Evolutionary conservation across 768 basidiomycete species (phyloP).

Genomic region (Rhizopogon rudus): DNA sequence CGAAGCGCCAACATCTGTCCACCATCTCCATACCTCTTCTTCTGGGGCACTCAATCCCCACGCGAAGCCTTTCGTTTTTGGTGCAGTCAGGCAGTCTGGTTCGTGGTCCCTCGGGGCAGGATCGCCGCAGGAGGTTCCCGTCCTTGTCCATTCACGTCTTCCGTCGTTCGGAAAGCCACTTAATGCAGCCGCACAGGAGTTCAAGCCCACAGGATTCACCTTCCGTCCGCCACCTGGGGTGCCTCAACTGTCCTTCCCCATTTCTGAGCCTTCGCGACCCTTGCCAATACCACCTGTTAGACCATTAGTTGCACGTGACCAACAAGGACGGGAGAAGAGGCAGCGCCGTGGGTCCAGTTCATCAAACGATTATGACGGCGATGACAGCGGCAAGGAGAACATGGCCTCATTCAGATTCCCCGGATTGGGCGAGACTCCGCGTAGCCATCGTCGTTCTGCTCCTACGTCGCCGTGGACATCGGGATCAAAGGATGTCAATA

Average conservation of each 20-base stretch:
- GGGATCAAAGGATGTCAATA: conserved; percentile 17
- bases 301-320: conserved; percentile 16
- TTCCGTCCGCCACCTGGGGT: conserved; percentile 69
- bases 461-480: conserved; percentile 34
- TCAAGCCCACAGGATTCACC: conserved; percentile 73
- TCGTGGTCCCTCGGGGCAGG: conserved; percentile 27
- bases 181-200: conserved; percentile 75
- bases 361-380: conserved; percentile 27
- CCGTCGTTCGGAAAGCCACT: conserved; percentile 61
- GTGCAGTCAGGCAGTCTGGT: conserved; percentile 32
- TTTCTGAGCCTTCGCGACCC: conserved; percentile 29
- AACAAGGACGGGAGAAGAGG: conserved; percentile 80
- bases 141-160: conserved; percentile 30
- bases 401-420: conserved; percentile 82
- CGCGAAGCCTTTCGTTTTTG: conserved; percentile 85
- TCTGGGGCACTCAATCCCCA: conserved; percentile 58
- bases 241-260: conserved; percentile 45
- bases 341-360: conserved; percentile 50
- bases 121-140: conserved; percentile 37
- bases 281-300: conserved; percentile 33
- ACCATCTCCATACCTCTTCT: conserved; percentile 13
- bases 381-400: conserved; percentile 50
- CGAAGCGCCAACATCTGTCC: conserved; percentile 9
- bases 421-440: conserved; percentile 42
- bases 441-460: conserved; percentile 42